phyloP scores from a whole-genome alignment of 179 eudicot genomes.

The Silene coronaria region DNA sequence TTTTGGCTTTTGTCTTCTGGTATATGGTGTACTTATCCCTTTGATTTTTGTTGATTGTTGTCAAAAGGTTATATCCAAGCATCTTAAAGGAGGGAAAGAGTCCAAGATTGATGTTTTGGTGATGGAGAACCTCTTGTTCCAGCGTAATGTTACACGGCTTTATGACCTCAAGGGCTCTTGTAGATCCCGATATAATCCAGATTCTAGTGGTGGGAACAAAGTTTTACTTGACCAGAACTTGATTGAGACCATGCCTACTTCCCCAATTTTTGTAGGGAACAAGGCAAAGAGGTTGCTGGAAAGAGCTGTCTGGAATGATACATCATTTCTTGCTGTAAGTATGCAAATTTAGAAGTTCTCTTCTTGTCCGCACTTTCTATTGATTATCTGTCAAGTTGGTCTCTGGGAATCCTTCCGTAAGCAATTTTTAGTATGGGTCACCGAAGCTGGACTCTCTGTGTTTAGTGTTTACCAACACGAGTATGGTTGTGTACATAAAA shows the following conservation, averaged over 20 bases:
- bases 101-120: constrained; percentile 76
- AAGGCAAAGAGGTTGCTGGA: constrained; percentile 73
- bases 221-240: constrained; percentile 86
- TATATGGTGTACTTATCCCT: constrained; percentile 6
- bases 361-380: neutral
- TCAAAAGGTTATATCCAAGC: constrained; percentile 61
- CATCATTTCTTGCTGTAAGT: constrained; percentile 87
- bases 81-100: constrained; percentile 80
- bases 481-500: no score
- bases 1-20: neutral
- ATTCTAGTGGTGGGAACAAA: constrained; percentile 72
- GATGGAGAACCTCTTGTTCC: constrained; percentile 83
- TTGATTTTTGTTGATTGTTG: constrained; percentile 10
- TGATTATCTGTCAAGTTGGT: no score
- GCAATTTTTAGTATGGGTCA: no score
- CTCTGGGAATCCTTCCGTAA: no score
- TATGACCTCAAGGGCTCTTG: constrained; percentile 89
- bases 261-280: constrained; percentile 84
- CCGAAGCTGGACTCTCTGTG: no score
- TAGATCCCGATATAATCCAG: constrained; percentile 76
- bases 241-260: constrained; percentile 82
- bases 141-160: constrained; percentile 55
- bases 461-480: no score
- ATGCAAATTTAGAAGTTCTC: neutral
- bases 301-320: constrained; percentile 93